Percentiles rank a stretch among this genome's conserved stretches.
These are phyloP conservation scores for Thraustochytrium striatum DNA, from an alignment of 352 stramenopile genomes.

Conservation along the genomic window DNA sequence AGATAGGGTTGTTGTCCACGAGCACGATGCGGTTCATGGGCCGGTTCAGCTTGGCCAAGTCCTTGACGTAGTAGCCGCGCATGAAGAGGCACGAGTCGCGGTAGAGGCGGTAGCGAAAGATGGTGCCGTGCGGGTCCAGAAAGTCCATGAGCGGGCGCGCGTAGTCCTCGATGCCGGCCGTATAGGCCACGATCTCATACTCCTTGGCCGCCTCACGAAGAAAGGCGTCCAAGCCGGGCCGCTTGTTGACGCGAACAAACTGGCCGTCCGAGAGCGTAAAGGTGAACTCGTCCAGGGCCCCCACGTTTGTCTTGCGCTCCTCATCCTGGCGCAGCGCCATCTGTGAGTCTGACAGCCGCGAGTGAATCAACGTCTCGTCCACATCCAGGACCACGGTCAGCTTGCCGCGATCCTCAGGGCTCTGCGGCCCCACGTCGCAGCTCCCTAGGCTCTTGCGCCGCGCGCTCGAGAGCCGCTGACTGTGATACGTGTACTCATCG, in stretches of 20 bases:
- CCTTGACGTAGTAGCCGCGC: slow-evolving; percentile 93
- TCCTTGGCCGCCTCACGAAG: slow-evolving; percentile 86
- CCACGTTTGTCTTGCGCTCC: slow-evolving; percentile 55
- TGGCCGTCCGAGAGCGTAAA: slow-evolving; percentile 90
- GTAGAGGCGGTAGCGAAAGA: slow-evolving; percentile 67
- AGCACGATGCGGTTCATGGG: slow-evolving; percentile 89
- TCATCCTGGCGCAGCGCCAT: slow-evolving; percentile 56
- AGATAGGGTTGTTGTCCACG: slow-evolving; percentile 95
- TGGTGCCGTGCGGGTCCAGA: slow-evolving; percentile 76
- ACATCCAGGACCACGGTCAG: slow-evolving; percentile 88
- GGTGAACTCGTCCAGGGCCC: slow-evolving; percentile 85
- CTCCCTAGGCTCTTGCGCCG: no score
- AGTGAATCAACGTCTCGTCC: slow-evolving; percentile 94
- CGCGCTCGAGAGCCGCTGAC: no score
- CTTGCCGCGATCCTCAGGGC: slow-evolving; percentile 62
- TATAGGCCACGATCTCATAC: slow-evolving; percentile 98
- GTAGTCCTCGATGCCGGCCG: slow-evolving; percentile 93
- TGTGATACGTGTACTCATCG: no score
- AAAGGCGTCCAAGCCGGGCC: slow-evolving; percentile 91
- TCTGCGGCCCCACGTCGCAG: neutral
- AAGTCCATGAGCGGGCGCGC: slow-evolving; percentile 92
- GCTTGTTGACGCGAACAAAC: slow-evolving; percentile 73
- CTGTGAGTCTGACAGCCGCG: neutral
- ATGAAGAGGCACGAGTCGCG: slow-evolving; percentile 91
- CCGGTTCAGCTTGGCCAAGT: slow-evolving; percentile 86